phyloP scores from a whole-genome alignment of 805 yeast species.

The Kodamaea kaohsiungensis region DNA sequence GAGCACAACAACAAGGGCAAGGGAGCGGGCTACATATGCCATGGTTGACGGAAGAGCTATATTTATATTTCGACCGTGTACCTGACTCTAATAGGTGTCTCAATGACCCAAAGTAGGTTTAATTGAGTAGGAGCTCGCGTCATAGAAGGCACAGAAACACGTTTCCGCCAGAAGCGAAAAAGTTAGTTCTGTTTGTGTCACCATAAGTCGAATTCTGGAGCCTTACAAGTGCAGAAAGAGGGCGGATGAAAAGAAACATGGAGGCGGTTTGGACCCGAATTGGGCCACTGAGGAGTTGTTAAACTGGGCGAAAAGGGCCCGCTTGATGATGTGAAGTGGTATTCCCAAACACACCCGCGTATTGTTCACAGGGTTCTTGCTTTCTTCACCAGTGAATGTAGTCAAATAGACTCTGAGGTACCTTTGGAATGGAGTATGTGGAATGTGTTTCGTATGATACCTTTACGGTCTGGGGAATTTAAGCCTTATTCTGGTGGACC shows the following conservation, averaged over 20 bases:
- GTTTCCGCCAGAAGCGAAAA: constrained; percentile 2
- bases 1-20: background rate
- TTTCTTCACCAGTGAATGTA: background rate
- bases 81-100: background rate
- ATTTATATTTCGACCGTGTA: background rate
- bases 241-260: background rate
- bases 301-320: background rate
- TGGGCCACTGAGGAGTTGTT: background rate
- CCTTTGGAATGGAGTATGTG: background rate
- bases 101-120: background rate
- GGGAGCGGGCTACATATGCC: background rate
- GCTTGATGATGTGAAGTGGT: background rate
- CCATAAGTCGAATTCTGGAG: background rate
- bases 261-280: background rate
- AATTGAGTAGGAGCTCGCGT: background rate
- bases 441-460: background rate
- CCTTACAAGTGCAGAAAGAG: background rate
- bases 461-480: background rate
- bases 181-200: background rate
- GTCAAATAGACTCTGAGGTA: background rate
- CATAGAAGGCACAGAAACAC: background rate
- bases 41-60: background rate
- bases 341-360: background rate
- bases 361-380: background rate
- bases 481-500: background rate